Evolutionary conservation across 306 rosid species (phyloP).

Genomic region (Fragaria vesca): DNA sequence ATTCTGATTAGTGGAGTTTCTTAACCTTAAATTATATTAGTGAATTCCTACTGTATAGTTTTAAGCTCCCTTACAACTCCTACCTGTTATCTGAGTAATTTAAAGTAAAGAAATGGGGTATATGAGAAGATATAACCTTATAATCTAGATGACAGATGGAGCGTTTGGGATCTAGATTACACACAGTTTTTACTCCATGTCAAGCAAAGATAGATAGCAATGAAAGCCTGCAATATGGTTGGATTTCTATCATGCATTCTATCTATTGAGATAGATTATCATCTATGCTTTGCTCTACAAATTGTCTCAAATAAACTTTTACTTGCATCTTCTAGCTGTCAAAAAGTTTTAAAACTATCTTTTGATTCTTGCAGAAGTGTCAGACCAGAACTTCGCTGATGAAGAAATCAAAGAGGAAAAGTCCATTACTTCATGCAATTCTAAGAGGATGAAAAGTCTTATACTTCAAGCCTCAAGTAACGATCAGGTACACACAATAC

Average conservation of each 20-base stretch:
- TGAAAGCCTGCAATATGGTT: background rate
- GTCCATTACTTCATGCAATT: constrained; percentile 10
- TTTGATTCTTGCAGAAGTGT: constrained; percentile 47
- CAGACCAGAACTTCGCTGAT: constrained; percentile 75
- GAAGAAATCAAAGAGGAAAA: constrained; percentile 40
- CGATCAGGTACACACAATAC: constrained; percentile 35
- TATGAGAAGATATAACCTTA: background rate
- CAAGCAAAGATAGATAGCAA: background rate
- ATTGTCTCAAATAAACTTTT: background rate
- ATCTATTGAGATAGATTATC: background rate
- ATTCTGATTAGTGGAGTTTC: background rate
- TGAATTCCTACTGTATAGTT: background rate
- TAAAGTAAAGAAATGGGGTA: background rate
- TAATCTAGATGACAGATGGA: background rate
- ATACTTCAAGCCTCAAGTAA: constrained; percentile 22
- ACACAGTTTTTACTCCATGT: background rate
- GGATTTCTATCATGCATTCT: background rate
- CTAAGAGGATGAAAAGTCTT: constrained; percentile 35
- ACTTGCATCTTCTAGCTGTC: background rate
- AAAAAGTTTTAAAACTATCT: background rate
- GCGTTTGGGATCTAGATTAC: background rate
- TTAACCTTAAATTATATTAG: background rate
- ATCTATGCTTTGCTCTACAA: background rate
- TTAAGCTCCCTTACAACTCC: background rate
- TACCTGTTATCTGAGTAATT: background rate